Base-by-base conservation (phyloP, 2,329 filamentous ascomycete species). In the Aspergillus fischeri region DNA sequence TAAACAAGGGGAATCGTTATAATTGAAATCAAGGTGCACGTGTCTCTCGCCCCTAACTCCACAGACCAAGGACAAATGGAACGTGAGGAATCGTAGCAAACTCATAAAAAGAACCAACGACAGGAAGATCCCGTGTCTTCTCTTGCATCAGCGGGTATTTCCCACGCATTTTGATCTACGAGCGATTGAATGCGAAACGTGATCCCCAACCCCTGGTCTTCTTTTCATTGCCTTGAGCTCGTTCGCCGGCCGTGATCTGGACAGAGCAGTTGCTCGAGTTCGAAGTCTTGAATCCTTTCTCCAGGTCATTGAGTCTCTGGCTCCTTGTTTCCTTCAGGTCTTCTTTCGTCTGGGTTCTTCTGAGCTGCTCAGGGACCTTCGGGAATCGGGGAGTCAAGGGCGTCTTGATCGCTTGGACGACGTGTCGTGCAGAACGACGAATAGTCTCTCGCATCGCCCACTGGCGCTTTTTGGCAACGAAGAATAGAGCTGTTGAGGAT, bases 381-480 rank as follows among this genome's bases (percentile, higher is more conserved):
- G 60, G 60, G 27, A 64, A 64, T 24, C 56, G 50, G 27, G 62
- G 53, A 4, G 62, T 63, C 27, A 64, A 48, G 24, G 59, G 59
- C 2, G 60, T 60, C 41, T 62, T 60, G 35, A 63, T 57, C 17
- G 59, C 58, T 7, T 60, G 55, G 25, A 53, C 55, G 45, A 63
- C 56, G 41, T 56, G 55, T 55, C 58, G 54, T 3, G 55, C 56
- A 25, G 58, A 65, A 24, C 60, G 60, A 51, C 50, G 52, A 47
- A 64, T 49, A 14, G 56, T 32, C 27, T 65, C 59, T n/a, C 62
- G 59, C 61, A 61, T 63, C 21, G 42, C 54, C 60, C 55, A 64
- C 41, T 64, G 60, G 21, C 60, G 61, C 45, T 58, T 60, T 49
- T 63, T 65, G 5, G 59, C 60, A 6, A 64, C n/a, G 28, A 63